These are phyloP conservation scores for Microcyclosporella mali DNA, from an alignment of 2,329 filamentous ascomycete species.

Conservation along the genomic window DNA sequence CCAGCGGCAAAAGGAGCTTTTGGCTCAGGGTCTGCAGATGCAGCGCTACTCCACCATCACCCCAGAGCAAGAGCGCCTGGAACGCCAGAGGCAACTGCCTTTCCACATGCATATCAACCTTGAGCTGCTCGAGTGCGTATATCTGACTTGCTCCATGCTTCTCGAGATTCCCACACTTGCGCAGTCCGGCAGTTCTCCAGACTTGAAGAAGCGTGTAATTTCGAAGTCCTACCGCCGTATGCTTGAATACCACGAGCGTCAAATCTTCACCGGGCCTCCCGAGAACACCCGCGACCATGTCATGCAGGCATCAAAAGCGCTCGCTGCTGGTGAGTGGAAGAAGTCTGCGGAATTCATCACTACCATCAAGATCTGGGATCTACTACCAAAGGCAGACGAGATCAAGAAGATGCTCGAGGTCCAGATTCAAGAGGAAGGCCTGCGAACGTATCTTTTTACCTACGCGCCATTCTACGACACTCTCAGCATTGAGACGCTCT, in stretches of 20 bases:
- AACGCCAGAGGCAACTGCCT: slow-evolving; percentile 93
- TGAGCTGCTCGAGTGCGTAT: slow-evolving; percentile 94
- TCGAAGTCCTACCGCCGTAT: slow-evolving; percentile 99
- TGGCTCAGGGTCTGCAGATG: slow-evolving; percentile 97
- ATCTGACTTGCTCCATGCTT: slow-evolving; percentile 98
- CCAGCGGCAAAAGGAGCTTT: slow-evolving; percentile 92
- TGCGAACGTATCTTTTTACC: slow-evolving; percentile 97
- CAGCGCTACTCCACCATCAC: slow-evolving; percentile 95
- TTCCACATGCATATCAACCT: slow-evolving; percentile 99
- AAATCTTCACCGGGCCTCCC: slow-evolving; percentile 96
- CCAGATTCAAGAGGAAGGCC: slow-evolving; percentile 97
- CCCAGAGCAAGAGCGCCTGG: slow-evolving; percentile 93
- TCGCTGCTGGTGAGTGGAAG: slow-evolving; percentile 98
- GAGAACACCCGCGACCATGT: slow-evolving; percentile 99
- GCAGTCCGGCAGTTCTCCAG: slow-evolving; percentile 91
- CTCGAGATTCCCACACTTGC: slow-evolving; percentile 95
- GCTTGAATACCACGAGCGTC: slow-evolving; percentile 98
- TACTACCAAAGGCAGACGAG: slow-evolving; percentile 85
- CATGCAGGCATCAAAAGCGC: slow-evolving; percentile 96
- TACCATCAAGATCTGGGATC: slow-evolving; percentile 99
- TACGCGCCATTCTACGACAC: slow-evolving; percentile 99
- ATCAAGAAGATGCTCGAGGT: slow-evolving; percentile 97
- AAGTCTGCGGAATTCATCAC: slow-evolving; percentile 89
- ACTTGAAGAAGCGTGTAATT: slow-evolving; percentile 95
- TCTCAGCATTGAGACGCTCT: slow-evolving; percentile 75